Evolutionary conservation across 2,329 filamentous ascomycete genomes (phyloP).

Genomic region (Hymenoscyphus infarciens): DNA sequence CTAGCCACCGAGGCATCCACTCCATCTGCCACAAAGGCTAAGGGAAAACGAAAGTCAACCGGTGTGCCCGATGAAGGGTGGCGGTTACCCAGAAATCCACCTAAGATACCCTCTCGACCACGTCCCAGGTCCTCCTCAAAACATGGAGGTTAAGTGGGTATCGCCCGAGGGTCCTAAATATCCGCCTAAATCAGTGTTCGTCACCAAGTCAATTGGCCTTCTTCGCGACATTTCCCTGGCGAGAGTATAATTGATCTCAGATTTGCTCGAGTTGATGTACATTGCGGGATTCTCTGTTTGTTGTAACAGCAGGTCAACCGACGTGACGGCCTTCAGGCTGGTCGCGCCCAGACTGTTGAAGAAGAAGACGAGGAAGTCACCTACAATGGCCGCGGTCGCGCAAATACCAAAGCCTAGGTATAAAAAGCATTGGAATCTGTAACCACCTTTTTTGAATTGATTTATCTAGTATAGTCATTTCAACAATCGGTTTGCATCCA

Average conservation of each 20-base stretch:
- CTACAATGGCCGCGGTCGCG: slow-evolving; percentile 1
- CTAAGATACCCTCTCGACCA: slow-evolving; percentile 4
- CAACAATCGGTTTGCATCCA: neutral
- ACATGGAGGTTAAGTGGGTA: neutral
- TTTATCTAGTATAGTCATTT: too few species aligned
- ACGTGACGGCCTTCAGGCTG: neutral
- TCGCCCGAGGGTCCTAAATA: neutral
- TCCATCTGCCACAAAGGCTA: slow-evolving; percentile 44
- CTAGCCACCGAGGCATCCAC: slow-evolving; percentile 32
- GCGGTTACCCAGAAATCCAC: neutral
- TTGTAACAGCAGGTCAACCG: neutral
- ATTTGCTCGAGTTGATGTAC: too few species aligned
- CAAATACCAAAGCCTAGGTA: neutral
- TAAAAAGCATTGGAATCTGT: neutral
- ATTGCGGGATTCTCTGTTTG: too few species aligned
- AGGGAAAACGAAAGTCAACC: slow-evolving; percentile 73
- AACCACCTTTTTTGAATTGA: neutral
- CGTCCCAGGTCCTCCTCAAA: slow-evolving; percentile 1
- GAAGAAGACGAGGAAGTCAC: slow-evolving; percentile 6
- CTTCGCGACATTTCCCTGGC: too few species aligned
- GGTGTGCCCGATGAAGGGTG: slow-evolving; percentile 49
- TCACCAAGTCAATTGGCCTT: too few species aligned
- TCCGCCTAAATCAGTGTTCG: too few species aligned
- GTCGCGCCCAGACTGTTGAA: neutral
- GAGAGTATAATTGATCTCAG: too few species aligned